Conservation (phyloP, 495 filamentous ascomycete genomes). For the Diplogelasinospora grovesii region DNA sequence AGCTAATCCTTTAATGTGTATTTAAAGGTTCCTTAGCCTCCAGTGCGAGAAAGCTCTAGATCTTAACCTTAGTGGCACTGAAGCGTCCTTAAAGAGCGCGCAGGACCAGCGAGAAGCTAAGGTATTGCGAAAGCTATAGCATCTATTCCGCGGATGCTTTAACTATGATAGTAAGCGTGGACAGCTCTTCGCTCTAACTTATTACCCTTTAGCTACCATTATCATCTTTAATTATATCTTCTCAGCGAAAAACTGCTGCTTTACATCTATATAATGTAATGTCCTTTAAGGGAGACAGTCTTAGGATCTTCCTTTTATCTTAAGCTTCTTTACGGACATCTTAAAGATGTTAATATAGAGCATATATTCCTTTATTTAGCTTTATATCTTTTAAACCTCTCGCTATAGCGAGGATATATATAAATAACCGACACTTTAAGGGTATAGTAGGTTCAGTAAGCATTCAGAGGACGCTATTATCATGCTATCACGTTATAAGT, state of each 20-base stretch:
- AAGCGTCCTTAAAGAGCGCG: neutral
- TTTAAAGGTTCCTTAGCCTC: neutral
- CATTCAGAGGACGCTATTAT: neutral
- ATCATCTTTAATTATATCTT: neutral
- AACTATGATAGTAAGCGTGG: neutral
- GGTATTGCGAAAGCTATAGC: constrained; percentile 1
- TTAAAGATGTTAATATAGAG: neutral
- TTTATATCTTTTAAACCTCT: neutral
- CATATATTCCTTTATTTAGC: neutral
- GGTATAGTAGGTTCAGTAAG: neutral
- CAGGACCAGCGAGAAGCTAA: neutral
- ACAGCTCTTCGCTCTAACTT: neutral
- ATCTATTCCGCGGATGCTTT: neutral
- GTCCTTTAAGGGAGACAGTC: neutral
- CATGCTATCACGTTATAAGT: neutral
- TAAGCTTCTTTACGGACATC: neutral
- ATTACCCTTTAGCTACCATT: neutral
- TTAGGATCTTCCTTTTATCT: neutral
- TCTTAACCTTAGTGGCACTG: neutral
- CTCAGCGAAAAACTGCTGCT: neutral
- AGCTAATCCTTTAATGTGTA: neutral
- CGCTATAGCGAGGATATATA: neutral
- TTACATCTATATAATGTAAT: neutral
- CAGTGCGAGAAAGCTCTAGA: neutral
- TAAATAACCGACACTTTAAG: neutral